Conservation (phyloP, 306 rosid genomes). For the Vigna unguiculata region DNA sequence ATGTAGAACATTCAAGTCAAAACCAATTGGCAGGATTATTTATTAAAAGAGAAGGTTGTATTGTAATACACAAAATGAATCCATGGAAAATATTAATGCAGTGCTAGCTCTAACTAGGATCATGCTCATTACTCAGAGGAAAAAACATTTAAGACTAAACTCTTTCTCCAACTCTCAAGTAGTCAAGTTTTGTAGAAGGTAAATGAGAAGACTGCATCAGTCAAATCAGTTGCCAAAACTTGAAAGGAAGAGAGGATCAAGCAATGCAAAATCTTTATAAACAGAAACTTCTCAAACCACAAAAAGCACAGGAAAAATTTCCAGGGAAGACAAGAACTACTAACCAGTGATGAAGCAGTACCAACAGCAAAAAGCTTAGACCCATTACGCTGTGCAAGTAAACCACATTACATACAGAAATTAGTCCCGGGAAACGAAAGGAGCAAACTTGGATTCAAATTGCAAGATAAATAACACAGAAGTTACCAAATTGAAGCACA, state of each 20-base stretch:
- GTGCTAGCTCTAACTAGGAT: slow-evolving; percentile 22
- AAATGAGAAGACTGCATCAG: slow-evolving; percentile 17
- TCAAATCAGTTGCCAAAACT: slow-evolving; percentile 24
- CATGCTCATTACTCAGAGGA: neutral
- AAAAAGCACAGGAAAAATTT: neutral
- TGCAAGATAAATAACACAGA: slow-evolving; percentile 13
- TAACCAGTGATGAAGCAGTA: slow-evolving; percentile 90
- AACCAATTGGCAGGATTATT: slow-evolving; percentile 13
- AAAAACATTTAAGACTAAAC: neutral
- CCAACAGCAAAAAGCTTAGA: slow-evolving; percentile 94
- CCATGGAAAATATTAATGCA: neutral
- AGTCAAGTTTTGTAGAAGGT: neutral
- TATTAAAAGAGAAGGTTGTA: neutral
- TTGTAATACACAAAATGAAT: slow-evolving; percentile 9
- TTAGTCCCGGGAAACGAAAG: slow-evolving; percentile 27
- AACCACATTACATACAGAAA: slow-evolving; percentile 39
- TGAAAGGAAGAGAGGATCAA: slow-evolving; percentile 16
- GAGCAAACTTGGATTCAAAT: slow-evolving; percentile 14
- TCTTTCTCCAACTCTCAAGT: neutral
- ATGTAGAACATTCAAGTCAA: slow-evolving; percentile 10
- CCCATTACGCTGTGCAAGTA: slow-evolving; percentile 78
- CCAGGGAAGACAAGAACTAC: slow-evolving; percentile 48
- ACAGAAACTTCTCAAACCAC: neutral
- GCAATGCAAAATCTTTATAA: neutral
- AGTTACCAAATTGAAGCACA: slow-evolving; percentile 38